Evolutionary conservation across 306 rosid species (phyloP), one percentile per base, ranked within the genome.

Genomic region (Macrotyloma uniflorum): DNA sequence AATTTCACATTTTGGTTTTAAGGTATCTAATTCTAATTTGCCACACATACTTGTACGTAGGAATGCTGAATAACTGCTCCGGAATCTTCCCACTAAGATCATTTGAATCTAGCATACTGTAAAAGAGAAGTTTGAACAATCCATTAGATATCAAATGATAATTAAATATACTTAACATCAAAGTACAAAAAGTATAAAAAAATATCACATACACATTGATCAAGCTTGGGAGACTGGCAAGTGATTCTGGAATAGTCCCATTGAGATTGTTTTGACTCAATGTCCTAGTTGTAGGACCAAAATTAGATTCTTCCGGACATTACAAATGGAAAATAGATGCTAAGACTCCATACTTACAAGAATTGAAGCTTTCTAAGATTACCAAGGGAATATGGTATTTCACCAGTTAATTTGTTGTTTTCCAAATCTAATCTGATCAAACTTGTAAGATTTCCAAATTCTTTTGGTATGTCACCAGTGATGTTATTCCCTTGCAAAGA

Each of bases 371-470:
- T 85, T 58, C 71, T 73, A 79, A 94, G 92, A 67, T 86, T 84
- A 72, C 97, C 94, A 43, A 94, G 87, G 64, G 94, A 86, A 13
- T 87, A 72, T 59, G 98, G 98, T 84, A 94, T 94, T 84, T 80
- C 88, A 78, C 98, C 98, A 16, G 73, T 87, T 83, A 94, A 87
- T 47, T 50, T 85, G 85, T 94, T 94, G 70, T 82, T 79, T 77
- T 76, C 86, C 87, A 91, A 85, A 84, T 94, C 92, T 85, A 94
- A 87, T 83, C 86, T 88, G 63, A 66, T 59, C 84, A 94, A 84
- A 68, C 76, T 88, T 57, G 86, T 87, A 67, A 94, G 84, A 64
- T 89, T 86, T 70, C 96, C 98, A 51, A 90, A 79, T 77, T 91
- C 97, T 74, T 84, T 63, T 16, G 98, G 97, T 71, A 92, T 91